Conservation (phyloP, 2,329 filamentous ascomycete species). For the Arachnopeziza araneosa region DNA sequence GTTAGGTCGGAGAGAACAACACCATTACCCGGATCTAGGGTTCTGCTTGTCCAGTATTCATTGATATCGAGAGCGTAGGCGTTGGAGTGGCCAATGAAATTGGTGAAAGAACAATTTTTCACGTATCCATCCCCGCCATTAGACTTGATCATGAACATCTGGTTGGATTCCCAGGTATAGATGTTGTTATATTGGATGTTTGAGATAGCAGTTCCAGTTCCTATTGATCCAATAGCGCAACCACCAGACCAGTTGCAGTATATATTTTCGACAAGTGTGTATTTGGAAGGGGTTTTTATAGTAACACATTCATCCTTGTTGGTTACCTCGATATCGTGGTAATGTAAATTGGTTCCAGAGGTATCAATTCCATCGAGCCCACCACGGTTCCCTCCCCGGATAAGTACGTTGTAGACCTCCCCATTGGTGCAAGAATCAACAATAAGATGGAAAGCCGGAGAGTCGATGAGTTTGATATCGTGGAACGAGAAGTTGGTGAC, state of each 20-base stretch:
- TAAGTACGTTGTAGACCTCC: conserved; percentile 50
- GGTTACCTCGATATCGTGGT: conserved; percentile 55
- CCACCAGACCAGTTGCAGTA: conserved; percentile 58
- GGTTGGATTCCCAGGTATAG: conserved; percentile 49
- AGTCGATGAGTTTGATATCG: conserved; percentile 23
- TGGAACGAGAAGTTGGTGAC: conserved; percentile 23
- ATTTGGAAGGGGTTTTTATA: conserved; percentile 51
- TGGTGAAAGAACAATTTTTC: conserved; percentile 43
- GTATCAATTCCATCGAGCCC: conserved; percentile 53
- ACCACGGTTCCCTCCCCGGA: conserved; percentile 45
- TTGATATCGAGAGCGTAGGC: conserved; percentile 53
- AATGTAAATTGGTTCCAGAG: conserved; percentile 49
- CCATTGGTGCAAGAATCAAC: conserved; percentile 46
- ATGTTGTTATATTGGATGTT: conserved; percentile 51
- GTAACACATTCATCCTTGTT: conserved; percentile 59
- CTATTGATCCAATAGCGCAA: conserved; percentile 52
- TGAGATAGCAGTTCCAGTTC: conserved; percentile 42
- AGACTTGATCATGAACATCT: conserved; percentile 59
- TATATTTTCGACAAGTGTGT: conserved; percentile 54
- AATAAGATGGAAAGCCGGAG: conserved; percentile 36
- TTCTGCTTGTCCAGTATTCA: conserved; percentile 45
- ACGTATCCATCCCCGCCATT: conserved; percentile 52
- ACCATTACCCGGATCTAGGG: conserved; percentile 39
- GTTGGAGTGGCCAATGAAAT: conserved; percentile 55
- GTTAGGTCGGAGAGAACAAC: conserved; percentile 48